These are phyloP conservation scores for Kodamaea ohmeri DNA, from an alignment of 1,139 yeast genomes.

Conservation along the genomic window DNA sequence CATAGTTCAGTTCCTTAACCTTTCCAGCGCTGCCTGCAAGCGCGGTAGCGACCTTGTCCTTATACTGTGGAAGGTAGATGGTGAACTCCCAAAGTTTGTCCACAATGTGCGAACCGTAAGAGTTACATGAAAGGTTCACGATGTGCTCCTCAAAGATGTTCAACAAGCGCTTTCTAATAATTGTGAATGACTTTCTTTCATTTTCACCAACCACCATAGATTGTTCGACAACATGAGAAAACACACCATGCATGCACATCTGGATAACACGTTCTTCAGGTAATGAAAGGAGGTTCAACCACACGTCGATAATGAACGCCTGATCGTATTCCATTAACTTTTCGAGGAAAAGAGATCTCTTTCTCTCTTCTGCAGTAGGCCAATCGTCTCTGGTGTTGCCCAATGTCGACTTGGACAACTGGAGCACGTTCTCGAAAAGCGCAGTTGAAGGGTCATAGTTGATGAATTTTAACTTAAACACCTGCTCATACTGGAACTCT, in stretches of 20 bases:
- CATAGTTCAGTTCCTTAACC: slow-evolving; percentile 83
- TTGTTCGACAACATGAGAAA: slow-evolving; percentile 78
- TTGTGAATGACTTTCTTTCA: slow-evolving; percentile 49
- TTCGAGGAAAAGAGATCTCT: slow-evolving; percentile 72
- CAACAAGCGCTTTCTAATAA: slow-evolving; percentile 65
- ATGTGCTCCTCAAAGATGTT: slow-evolving; percentile 57
- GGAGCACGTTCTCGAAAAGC: slow-evolving; percentile 59
- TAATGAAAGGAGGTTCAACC: slow-evolving; percentile 59
- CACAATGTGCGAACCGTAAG: slow-evolving; percentile 88
- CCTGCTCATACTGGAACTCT: slow-evolving; percentile 35
- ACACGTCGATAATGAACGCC: slow-evolving; percentile 53
- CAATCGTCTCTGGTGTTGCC: slow-evolving; percentile 84
- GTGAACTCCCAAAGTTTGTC: slow-evolving; percentile 84
- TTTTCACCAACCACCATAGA: slow-evolving; percentile 42
- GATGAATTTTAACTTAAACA: slow-evolving; percentile 22
- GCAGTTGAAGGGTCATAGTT: slow-evolving; percentile 44
- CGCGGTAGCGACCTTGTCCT: slow-evolving; percentile 80
- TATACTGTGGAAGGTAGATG: slow-evolving; percentile 71
- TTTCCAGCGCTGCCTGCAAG: slow-evolving; percentile 58
- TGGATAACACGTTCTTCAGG: slow-evolving; percentile 58
- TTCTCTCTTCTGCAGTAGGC: slow-evolving; percentile 90
- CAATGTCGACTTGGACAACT: slow-evolving; percentile 64
- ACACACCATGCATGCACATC: slow-evolving; percentile 85
- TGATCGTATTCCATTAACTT: slow-evolving; percentile 66
- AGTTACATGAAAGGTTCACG: slow-evolving; percentile 70